Base-by-base conservation (phyloP, 345 rosid genomes). In the Alliaria petiolata region DNA sequence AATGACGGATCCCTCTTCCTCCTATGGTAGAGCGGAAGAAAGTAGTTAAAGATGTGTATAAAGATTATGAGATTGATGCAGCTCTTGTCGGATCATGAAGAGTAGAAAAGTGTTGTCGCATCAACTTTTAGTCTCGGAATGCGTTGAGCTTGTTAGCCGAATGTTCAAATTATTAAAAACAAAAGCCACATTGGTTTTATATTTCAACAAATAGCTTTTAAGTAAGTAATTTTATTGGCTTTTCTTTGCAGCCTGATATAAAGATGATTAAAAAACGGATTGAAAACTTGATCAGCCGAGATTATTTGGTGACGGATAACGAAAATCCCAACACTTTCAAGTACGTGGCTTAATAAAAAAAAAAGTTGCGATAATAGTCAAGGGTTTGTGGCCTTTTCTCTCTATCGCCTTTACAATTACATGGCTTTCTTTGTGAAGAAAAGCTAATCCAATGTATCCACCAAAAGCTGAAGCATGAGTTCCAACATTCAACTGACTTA, bases 11-110 rank as follows among this genome's bases (percentile, higher is more conserved):
- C 51, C 95, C 96, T 70, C 93, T 91, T 10, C 93, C 97, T 17
- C 88, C 86, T 0, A 76, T 91, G 42, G 96, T 86, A 76, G 99
- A 91, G 58, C 79, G 92, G 76, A 89, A 84, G 82, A 95, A 91
- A 70, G 82, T 95, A 19, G 83, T 88, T 19, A 92, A 91, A 63
- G 96, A 86, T 75, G 97, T 89, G 22, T 89, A 89, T 49, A 89
- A 84, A 78, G 97, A 85, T 31, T 88, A 83, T 60, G 95, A 93
- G 0, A 85, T 95, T 59, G 99, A 95, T 80, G 97, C 96, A 33
- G 87, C 92, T 4, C 69, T 95, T 52, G 99, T 95, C 84, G 97
- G 56, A 95, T 91, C 68, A 95, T 91, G 99, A 95, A 95, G 88
- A 82, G 90, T 30, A 73, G 93, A 54, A 88, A 91, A 66, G 84